These are phyloP conservation scores for Arctium minus DNA, from an alignment of 129 eudicot genomes.

Conservation along the genomic window DNA sequence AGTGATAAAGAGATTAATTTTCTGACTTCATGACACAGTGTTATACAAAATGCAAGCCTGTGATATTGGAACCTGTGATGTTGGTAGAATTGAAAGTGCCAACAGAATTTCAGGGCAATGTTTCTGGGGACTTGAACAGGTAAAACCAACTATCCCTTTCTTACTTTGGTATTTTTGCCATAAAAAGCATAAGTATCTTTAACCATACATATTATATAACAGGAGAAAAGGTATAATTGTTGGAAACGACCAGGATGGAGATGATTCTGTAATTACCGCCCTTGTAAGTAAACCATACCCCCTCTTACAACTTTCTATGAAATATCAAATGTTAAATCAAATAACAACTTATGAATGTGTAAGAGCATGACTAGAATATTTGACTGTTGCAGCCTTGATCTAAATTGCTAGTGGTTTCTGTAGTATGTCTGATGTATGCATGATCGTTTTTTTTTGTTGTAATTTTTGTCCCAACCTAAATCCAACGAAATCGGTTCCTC, in stretches of 20 bases:
- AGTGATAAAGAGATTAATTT: neutral
- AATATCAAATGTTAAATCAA: neutral
- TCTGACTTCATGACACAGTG: conserved; percentile 48
- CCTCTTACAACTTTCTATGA: neutral
- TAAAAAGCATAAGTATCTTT: neutral
- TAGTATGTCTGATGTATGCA: no score
- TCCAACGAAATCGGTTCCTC: neutral
- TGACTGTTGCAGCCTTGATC: no score
- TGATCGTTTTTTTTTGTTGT: neutral
- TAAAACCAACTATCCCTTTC: conserved; percentile 19
- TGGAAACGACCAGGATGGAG: conserved; percentile 98
- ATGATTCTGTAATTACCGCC: conserved; percentile 78
- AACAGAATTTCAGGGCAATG: conserved; percentile 89
- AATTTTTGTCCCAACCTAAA: neutral
- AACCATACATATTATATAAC: conserved; percentile 12
- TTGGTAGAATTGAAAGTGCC: conserved; percentile 90
- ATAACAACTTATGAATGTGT: neutral
- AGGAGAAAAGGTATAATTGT: conserved; percentile 97
- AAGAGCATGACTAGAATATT: no score
- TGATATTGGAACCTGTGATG: conserved; percentile 96
- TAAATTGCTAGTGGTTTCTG: no score
- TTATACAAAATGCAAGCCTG: conserved; percentile 73
- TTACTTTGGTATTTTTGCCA: conserved; percentile 4
- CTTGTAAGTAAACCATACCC: conserved; percentile 50
- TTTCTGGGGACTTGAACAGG: conserved; percentile 96